Evolutionary conservation across 164 flowering plant species (phyloP), one percentile per base, ranked within the genome.

Genomic region (Kingdonia uniflora): DNA sequence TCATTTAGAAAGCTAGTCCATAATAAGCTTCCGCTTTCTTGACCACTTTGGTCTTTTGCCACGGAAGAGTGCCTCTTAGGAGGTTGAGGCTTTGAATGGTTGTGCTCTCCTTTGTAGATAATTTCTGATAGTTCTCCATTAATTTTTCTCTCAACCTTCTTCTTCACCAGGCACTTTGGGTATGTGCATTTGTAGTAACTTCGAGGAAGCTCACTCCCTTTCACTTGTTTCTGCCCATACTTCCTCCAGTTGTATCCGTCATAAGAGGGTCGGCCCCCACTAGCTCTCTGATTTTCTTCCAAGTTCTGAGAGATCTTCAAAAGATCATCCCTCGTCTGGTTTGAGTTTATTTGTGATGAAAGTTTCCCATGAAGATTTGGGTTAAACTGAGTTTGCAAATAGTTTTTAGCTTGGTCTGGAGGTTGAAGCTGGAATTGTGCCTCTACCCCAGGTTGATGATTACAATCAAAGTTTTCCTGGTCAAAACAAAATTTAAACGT

Each of bases 171-270:
- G 68, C 99, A 92, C 52, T 76, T 86, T 4, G 92, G 95, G 57
- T 84, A 74, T 1, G 99, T 92, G 59, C 99, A 88, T 63, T 81
- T 88, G 59, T 88, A 92, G 58, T 92, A 92, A 66, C 96, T 92
- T 58, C 96, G 58, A 14, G 97, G 96, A 41, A 71, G 81, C 57
- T 86, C 89, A 29, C 99, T 92, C 54, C 99, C 99, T 80, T 92
- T 92, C 14, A 92, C 99, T 63, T 84, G 99, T 69, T 92, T 92
- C 57, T 92, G 99, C 41, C 99, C 99, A 59, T 92, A 92, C 63
- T 92, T 92, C 64, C 95, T 78, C 99, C 99, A 92, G 50, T 81
- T 92, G 63, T 86, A 84, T 24, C 97, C 95, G 68, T 92, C 99
- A 67, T 78, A 84, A 49, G 95, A 78, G 41, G 78, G 80, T 43